A percentile compares a stretch with the other conserved stretches of the same genome.
Evolutionary conservation across 148 eudicot genomes (phyloP).

Genomic region (Rhododendron ferrugineum): DNA sequence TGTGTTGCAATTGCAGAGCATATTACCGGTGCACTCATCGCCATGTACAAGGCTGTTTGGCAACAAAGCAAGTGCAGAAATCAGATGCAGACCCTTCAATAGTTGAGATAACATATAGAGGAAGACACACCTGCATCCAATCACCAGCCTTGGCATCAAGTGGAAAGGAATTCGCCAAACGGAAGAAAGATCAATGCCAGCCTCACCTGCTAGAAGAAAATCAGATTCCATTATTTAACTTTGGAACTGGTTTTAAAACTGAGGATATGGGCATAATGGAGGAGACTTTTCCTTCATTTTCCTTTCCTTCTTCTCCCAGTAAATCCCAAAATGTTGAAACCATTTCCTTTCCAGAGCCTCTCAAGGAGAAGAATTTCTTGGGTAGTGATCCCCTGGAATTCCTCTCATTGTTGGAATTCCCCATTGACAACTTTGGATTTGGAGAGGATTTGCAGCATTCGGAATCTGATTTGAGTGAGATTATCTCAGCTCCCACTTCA

Average conservation of each 20-base stretch:
- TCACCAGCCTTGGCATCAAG: conserved; percentile 2
- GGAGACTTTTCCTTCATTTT: conserved; percentile 30
- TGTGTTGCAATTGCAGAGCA: conserved; percentile 40
- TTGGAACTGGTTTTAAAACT: conserved; percentile 6
- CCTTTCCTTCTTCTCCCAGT: conserved; percentile 37
- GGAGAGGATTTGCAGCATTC: conserved; percentile 25
- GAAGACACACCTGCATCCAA: conserved; percentile 51
- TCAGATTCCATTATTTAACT: neutral
- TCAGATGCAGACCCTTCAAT: conserved; percentile 52
- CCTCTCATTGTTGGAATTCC: conserved; percentile 16
- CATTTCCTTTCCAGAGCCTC: conserved; percentile 10
- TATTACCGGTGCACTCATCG: conserved; percentile 84
- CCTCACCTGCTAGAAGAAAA: conserved; percentile 11
- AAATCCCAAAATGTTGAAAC: conserved; percentile 27
- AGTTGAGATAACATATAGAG: conserved; percentile 41
- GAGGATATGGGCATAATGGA: conserved; percentile 11
- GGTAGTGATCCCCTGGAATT: conserved; percentile 17
- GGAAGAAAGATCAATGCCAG: conserved; percentile 6
- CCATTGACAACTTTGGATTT: neutral
- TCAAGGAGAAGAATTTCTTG: conserved; percentile 12
- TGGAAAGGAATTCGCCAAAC: conserved; percentile 13
- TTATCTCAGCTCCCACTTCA: conserved; percentile 42
- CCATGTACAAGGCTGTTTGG: conserved; percentile 48
- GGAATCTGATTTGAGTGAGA: conserved; percentile 37
- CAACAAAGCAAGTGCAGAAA: conserved; percentile 62